A percentile compares a stretch with the other conserved stretches of the same genome.
phyloP scores from a whole-genome alignment of 305 asterid genomes.

The Withania somnifera region DNA sequence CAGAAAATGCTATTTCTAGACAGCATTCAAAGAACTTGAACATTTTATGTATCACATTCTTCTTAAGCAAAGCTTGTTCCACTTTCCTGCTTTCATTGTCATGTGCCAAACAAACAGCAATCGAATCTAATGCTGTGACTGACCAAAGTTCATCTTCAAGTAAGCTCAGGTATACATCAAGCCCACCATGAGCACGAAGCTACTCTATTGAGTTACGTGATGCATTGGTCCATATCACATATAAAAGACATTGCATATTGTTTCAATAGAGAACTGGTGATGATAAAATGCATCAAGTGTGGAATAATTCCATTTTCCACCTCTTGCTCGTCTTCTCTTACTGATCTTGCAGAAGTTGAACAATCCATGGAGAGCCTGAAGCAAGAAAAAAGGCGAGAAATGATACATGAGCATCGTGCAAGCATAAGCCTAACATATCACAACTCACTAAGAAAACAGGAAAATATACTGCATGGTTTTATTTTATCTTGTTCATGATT shows the following conservation, averaged over 20 bases:
- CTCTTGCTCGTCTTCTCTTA: constrained; percentile 98
- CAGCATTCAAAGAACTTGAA: constrained; percentile 88
- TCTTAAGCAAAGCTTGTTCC: constrained; percentile 82
- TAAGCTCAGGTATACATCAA: constrained; percentile 91
- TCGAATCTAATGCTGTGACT: constrained; percentile 95
- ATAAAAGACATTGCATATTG: constrained; percentile 90
- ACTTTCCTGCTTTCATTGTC: constrained; percentile 92
- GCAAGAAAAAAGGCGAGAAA: no score
- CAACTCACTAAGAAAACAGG: background rate
- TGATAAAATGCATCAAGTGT: constrained; percentile 83
- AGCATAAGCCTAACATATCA: background rate
- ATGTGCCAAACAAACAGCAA: constrained; percentile 96
- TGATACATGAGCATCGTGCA: background rate
- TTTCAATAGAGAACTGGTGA: constrained; percentile 82
- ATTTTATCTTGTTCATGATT: no score
- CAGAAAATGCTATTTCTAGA: constrained; percentile 91
- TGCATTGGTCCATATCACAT: constrained; percentile 99
- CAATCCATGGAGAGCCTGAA: constrained; percentile 84
- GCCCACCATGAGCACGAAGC: constrained; percentile 96
- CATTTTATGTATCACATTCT: constrained; percentile 89
- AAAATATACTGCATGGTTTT: no score
- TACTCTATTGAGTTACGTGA: constrained; percentile 97
- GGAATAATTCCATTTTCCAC: constrained; percentile 99
- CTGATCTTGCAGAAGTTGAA: constrained; percentile 98
- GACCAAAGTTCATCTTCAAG: constrained; percentile 94